Base-by-base conservation (phyloP, 2,329 filamentous ascomycete genomes). In the Fusarium chaquense region DNA sequence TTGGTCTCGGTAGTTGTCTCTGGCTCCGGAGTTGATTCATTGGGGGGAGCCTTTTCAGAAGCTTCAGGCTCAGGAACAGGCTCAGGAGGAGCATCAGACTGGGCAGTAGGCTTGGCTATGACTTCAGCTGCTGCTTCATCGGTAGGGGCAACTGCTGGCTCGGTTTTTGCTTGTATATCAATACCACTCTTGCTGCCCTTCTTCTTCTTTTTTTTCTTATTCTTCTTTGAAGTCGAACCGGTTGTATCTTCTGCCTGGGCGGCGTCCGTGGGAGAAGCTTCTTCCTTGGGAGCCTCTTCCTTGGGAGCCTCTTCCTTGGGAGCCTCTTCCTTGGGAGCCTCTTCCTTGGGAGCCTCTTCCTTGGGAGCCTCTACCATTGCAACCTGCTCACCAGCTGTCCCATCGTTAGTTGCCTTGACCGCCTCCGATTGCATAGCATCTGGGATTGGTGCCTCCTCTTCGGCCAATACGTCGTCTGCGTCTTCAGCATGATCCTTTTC, bases 121-220 rank as follows among this genome's bases (percentile, higher is more conserved):
- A n/a, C 28, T 43, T 52, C 22, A n/a, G 28, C n/a, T 22, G 24
- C n/a, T 22, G 20, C 18, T 26, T 55, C 30, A 20, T 30, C 9
- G 18, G 20, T 11, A 26, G 26, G 28, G 12, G 6, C 43, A 35
- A 15, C 54, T 45, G 36, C 46, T 28, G 45, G 38, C 36, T 56
- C 18, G 3, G 58, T 24, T 33, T 52, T 47, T 9, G 22, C 47
- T n/a, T 55, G 55, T 33, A 44, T 61, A 36, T 51, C 44, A 15
- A 16, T 40, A 15, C 62, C 49, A 36, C 55, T 53, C 30, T 62
- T 55, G 15, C 28, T 50, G 13, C 44, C 56, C 50, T 53, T 57
- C 56, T 54, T 70, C 54, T 64, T 62, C n/a, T 43, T 57, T 40
- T 55, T 69, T 52, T 45, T 72, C 52, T 24, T 65, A 22, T 44